Evolutionary conservation across 805 yeast species (phyloP), one percentile per base, ranked within the genome.

Genomic region (Suhomyces pyralidae): DNA sequence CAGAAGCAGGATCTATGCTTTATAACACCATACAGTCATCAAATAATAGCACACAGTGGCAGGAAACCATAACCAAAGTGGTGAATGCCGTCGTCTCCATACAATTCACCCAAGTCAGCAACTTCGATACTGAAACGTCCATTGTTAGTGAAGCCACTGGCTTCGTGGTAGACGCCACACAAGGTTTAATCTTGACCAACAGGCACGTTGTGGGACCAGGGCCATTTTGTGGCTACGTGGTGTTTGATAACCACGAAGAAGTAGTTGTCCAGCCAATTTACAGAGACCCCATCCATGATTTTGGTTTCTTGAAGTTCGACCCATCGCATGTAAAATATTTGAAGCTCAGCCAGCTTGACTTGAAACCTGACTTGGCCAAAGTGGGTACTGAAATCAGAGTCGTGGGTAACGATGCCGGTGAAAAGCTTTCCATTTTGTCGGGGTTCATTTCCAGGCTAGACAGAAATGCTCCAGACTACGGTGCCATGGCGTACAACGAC

Each of bases 401-500:
- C 26, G 92, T 92, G 38, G 97, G 97, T 76, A 92, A 92, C 69
- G 97, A 92, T 73, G 96, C 96, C 12, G 97, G 97, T 64, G 97
- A 92, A 67, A 91, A 92, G 69, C 76, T 92, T 45, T 86, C 96
- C 48, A 92, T 92, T 61, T 74, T 91, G 60, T 82, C 96, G 1
- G 97, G 97, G 32, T 90, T 91, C 68, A 87, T 86, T 36, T 81
- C 85, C 17, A 82, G 97, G 66, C 71, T 90, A 54, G 97, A 91
- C 71, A 83, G 97, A 76, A 91, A 91, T 66, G 96, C 97, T 5
- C 97, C 97, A 2, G 96, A 89, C 58, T 92, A 92, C 63, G 97
- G 97, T 47, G 84, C 83, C 25, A 74, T 88, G 64, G 85, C 96
- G 14, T 92, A 91, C 69, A 90, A 89, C 65, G 97, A 91, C 74